Percentiles rank a stretch among this genome's conserved stretches.
Evolutionary conservation across 345 rosid genomes (phyloP).

Genomic region (Dipteronia sinensis): DNA sequence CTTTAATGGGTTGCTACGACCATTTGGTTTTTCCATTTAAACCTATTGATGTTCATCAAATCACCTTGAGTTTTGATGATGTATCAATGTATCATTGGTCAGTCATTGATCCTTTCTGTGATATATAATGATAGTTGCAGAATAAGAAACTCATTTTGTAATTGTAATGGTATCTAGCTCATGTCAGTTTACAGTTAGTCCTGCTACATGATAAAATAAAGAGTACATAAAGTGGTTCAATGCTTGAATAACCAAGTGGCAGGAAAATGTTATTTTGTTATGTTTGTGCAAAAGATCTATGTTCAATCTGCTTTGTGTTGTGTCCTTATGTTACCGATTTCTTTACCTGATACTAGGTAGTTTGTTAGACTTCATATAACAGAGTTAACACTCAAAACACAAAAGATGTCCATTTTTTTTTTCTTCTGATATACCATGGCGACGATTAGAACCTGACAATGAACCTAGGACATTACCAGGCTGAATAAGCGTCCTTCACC

Average conservation of each 20-base stretch:
- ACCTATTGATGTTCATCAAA: conserved; percentile 1
- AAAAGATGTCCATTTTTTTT: too few relatives aligned
- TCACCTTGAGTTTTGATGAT: neutral
- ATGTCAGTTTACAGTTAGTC: neutral
- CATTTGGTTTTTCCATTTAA: neutral
- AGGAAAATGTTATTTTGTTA: conserved; percentile 1
- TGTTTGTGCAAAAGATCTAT: neutral
- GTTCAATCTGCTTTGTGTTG: neutral
- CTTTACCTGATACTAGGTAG: neutral
- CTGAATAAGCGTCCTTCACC: too few relatives aligned
- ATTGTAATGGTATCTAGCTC: neutral
- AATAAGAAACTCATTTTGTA: neutral
- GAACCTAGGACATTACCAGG: too few relatives aligned
- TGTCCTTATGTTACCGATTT: neutral
- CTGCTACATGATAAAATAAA: neutral
- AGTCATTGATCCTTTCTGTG: neutral
- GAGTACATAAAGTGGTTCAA: neutral
- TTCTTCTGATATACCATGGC: too few relatives aligned
- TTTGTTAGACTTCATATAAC: neutral
- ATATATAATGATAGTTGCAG: neutral
- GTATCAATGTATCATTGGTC: neutral
- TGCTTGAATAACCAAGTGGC: neutral
- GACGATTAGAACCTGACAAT: too few relatives aligned
- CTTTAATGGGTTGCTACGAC: neutral
- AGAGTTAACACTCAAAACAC: neutral